These are phyloP conservation scores for Pulchroboletus neoregius DNA, from an alignment of 1,284 basidiomycete genomes.

Conservation along the genomic window DNA sequence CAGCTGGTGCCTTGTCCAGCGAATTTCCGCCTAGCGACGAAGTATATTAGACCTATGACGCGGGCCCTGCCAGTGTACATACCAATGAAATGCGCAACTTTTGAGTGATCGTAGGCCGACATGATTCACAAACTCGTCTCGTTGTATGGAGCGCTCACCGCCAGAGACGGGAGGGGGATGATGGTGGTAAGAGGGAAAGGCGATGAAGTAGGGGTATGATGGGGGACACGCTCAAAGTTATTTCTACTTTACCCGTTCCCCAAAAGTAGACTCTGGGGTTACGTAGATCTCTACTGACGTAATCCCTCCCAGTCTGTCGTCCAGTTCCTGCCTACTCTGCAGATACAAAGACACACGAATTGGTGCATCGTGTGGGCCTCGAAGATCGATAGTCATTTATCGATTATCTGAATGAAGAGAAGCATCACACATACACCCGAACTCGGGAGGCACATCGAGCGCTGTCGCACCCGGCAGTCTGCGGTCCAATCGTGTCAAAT, in stretches of 20 bases:
- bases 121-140: constrained; percentile 37
- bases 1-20: constrained; percentile 76
- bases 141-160: constrained; percentile 7
- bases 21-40: constrained; percentile 79
- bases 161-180: constrained; percentile 9
- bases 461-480: constrained; percentile 2
- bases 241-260: constrained; percentile 25
- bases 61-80: constrained; percentile 25
- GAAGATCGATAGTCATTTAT: constrained; percentile 13
- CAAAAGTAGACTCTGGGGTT: constrained; percentile 33
- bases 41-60: constrained; percentile 17
- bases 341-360: background rate
- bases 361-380: constrained; percentile 15
- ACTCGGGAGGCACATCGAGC: constrained; percentile 29
- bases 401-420: constrained; percentile 17
- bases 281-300: constrained; percentile 21
- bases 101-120: constrained; percentile 71
- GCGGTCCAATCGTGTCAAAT: constrained; percentile 16
- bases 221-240: constrained; percentile 9
- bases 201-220: constrained; percentile 6
- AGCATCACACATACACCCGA: constrained; percentile 5
- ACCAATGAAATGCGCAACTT: constrained; percentile 87
- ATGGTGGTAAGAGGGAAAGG: constrained; percentile 22
- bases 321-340: background rate
- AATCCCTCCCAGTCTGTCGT: background rate